Percentiles rank a stretch among this genome's conserved stretches.
Evolutionary conservation across 2,329 filamentous ascomycete species (phyloP).

Genomic region (Dothiorella sarmentorum): DNA sequence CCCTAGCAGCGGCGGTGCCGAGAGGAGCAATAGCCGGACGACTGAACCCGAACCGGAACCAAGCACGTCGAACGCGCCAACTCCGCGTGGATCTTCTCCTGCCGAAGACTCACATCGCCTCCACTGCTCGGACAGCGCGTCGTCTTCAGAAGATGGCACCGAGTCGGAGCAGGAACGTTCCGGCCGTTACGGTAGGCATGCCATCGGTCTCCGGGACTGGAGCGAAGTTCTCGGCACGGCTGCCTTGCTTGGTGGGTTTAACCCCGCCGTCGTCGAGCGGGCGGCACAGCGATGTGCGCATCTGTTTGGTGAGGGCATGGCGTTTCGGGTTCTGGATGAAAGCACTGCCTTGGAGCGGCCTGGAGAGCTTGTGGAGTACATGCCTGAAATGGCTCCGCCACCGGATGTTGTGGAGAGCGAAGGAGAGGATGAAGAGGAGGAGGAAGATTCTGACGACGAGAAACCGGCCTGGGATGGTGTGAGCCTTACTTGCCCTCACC

Average conservation of each 20-base stretch:
- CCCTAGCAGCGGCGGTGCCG: not conserved
- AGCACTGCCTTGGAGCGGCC: slow-evolving; percentile 25
- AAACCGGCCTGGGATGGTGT: slow-evolving; percentile 30
- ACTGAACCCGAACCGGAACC: not conserved
- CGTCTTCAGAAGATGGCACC: not conserved
- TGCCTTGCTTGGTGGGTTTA: slow-evolving; percentile 63
- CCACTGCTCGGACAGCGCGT: not conserved
- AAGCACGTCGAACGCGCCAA: not conserved
- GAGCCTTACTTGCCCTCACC: slow-evolving; percentile 33
- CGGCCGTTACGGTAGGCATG: not conserved
- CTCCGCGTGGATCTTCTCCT: not conserved
- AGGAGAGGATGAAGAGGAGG: not conserved
- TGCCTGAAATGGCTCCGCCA: slow-evolving; percentile 29
- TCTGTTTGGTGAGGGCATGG: slow-evolving; percentile 72
- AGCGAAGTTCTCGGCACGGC: slow-evolving; percentile 79
- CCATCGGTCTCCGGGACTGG: slow-evolving; percentile 64
- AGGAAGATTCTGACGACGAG: slow-evolving; percentile 18
- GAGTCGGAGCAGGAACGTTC: not conserved
- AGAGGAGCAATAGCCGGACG: not conserved
- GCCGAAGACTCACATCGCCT: too few species aligned
- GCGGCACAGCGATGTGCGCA: slow-evolving; percentile 70
- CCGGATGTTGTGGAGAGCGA: slow-evolving; percentile 14
- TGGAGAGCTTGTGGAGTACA: slow-evolving; percentile 35
- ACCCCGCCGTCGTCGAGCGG: slow-evolving; percentile 61
- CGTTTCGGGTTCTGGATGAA: slow-evolving; percentile 55